Evolutionary conservation across 768 basidiomycete species (phyloP).

Genomic region (Porpolomopsis calyptriformis): DNA sequence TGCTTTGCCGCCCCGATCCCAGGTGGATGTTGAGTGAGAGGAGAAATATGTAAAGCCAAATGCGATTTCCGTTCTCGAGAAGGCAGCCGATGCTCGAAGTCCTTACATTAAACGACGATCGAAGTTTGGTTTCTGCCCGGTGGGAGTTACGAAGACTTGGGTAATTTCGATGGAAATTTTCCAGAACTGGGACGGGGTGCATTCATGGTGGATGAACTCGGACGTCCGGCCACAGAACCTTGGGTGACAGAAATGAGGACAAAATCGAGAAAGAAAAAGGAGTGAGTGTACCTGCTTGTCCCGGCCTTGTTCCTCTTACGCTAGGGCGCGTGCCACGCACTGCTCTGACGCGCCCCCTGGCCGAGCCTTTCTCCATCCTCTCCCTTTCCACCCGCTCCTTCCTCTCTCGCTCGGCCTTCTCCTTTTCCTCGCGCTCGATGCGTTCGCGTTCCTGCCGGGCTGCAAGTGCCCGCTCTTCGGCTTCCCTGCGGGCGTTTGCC

Average conservation of each 20-base stretch:
- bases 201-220: background rate
- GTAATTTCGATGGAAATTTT: background rate
- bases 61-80: too few relatives aligned
- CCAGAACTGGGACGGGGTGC: background rate
- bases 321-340: slow-evolving; percentile 65
- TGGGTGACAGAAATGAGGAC: background rate
- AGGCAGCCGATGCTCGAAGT: too few relatives aligned
- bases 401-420: slow-evolving; percentile 36
- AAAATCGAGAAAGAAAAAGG: background rate
- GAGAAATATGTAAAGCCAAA: too few relatives aligned
- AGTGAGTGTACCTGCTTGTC: slow-evolving; percentile 27
- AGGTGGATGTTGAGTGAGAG: too few relatives aligned
- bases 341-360: slow-evolving; percentile 53
- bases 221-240: background rate
- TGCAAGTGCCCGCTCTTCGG: slow-evolving; percentile 33
- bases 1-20: too few relatives aligned
- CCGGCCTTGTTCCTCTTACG: slow-evolving; percentile 36
- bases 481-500: slow-evolving; percentile 32
- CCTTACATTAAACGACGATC: background rate
- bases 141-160: background rate
- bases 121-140: background rate
- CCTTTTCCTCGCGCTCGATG: slow-evolving; percentile 31
- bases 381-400: slow-evolving; percentile 21
- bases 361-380: slow-evolving; percentile 25
- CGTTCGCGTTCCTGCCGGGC: slow-evolving; percentile 36